These are phyloP conservation scores for Scenedesmus sp. DNA, from an alignment of 163 green algal genomes.

Conservation along the genomic window DNA sequence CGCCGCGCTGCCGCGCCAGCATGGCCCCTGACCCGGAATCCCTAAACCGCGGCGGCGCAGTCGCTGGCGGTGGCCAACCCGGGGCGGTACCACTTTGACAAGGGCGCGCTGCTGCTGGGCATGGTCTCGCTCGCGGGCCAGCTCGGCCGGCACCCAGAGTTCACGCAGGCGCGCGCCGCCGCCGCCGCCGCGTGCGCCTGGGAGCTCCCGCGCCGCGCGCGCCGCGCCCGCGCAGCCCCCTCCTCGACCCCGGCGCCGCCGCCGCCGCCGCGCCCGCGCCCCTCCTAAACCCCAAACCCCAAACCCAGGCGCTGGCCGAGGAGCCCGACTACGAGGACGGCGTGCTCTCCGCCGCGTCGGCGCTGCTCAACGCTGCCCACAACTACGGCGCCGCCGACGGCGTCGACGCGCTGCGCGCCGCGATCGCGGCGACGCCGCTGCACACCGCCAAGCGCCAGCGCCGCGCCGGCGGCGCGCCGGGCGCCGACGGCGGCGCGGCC, in stretches of 20 bases:
- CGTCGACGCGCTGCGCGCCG: constrained; percentile 45
- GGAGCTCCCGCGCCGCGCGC: too few relatives aligned
- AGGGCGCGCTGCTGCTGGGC: constrained; percentile 44
- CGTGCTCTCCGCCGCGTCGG: constrained; percentile 51
- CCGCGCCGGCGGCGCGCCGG: background rate
- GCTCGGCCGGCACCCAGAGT: constrained; percentile 59
- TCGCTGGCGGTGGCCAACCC: constrained; percentile 61
- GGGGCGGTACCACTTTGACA: constrained; percentile 73
- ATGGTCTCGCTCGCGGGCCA: constrained; percentile 53
- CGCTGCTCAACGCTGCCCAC: constrained; percentile 38
- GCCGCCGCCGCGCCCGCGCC: too few relatives aligned
- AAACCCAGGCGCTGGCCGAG: constrained; percentile 57
- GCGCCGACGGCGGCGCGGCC: background rate
- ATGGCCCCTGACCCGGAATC: background rate
- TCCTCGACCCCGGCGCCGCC: too few relatives aligned
- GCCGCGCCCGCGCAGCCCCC: too few relatives aligned
- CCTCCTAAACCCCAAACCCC: too few relatives aligned
- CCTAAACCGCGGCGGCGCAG: too few relatives aligned
- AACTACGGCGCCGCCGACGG: constrained; percentile 32
- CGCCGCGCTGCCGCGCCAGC: background rate
- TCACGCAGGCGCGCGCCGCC: constrained; percentile 11
- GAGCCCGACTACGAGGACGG: constrained; percentile 76
- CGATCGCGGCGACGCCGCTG: constrained; percentile 25
- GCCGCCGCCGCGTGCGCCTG: too few relatives aligned
- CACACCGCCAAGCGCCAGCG: background rate